Base-by-base conservation (phyloP, 2,329 filamentous ascomycete genomes). In the Pseudogymnoascus sp. region DNA sequence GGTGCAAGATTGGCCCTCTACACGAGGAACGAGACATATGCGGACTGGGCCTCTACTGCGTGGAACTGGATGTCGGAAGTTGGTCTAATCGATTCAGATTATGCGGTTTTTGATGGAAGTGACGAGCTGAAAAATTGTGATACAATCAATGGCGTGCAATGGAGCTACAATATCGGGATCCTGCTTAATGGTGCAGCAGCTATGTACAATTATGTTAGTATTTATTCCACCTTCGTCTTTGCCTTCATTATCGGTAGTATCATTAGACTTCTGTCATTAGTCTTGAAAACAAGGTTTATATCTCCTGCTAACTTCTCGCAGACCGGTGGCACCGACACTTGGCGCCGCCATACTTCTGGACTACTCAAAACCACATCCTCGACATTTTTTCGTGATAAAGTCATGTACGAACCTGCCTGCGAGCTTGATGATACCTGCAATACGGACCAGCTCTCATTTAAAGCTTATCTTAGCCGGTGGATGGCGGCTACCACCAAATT, bases 1-100 rank as follows among this genome's bases (percentile, higher is more conserved):
- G 83, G 80, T 13, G 85, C 89, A 1, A 84, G 90, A 2, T 79
- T 93, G 4, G 89, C 88, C 0, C 80, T 86, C 23, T 95, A 91
- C 73, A 96, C 91, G 0, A 85, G 85, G 15, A 93, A 96, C 70
- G 71, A 80, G 42, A 90, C 89, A 0, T 96, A 96, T 72, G 81
- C 84, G 1, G 83, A 91, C 4, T 95, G 90, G 90, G 90, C 90
- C 0, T 83, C 86, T 19, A 86, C 78, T 68, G 83, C 84, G 0
- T 96, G 90, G 78, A 80, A 90, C 60, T 91, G 88, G 88, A 86
- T 85, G 74, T 72, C 74, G 3, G 72, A 70, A 6, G 76, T 85
- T 53, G 78, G 83, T 0, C 81, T 90, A 62, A 82, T 90, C 65
- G 79, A 85, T 70, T 72, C 80, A 6, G 77, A 81, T 2, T 89